Percentiles rank a stretch among this genome's conserved stretches.
Evolutionary conservation across 208 protist species (phyloP).

Genomic region (Herpetomonas samuelpessoai): DNA sequence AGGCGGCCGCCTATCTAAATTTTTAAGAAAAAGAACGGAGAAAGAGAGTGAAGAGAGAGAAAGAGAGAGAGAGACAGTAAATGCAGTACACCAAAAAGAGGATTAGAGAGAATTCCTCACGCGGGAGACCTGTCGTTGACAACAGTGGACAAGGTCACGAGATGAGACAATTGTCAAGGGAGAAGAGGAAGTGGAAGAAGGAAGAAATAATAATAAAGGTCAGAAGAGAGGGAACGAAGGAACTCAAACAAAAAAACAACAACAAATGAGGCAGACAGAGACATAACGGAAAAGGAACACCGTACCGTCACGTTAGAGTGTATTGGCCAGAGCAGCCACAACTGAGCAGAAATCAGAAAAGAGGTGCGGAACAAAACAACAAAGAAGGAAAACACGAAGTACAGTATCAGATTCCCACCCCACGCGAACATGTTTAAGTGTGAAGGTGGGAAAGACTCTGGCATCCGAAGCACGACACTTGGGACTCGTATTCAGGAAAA

Average conservation of each 20-base stretch:
- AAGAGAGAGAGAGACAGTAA: constrained; percentile 2
- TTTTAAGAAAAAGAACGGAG: constrained; percentile 8
- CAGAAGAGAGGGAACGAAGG: constrained; percentile 11
- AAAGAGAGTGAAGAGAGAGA: constrained; percentile 4
- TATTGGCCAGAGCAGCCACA: background rate
- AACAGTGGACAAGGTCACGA: too few relatives aligned
- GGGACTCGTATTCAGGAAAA: too few relatives aligned
- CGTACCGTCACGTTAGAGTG: background rate
- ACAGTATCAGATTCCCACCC: background rate
- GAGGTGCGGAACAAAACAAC: background rate
- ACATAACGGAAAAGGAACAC: constrained; percentile 9
- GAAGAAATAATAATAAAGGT: background rate
- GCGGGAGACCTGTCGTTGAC: too few relatives aligned
- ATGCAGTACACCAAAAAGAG: background rate
- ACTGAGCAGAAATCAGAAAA: constrained; percentile 12
- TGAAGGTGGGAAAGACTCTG: background rate
- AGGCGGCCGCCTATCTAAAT: background rate
- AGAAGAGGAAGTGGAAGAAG: too few relatives aligned
- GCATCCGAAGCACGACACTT: background rate
- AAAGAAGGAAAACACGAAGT: constrained; percentile 1
- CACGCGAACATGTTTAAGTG: constrained; percentile 11
- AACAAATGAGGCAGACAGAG: constrained; percentile 2
- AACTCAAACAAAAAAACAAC: constrained; percentile 4
- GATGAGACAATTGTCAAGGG: too few relatives aligned
- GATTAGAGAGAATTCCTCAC: too few relatives aligned